Percentiles rank a stretch among this genome's conserved stretches.
Conservation (phyloP, 495 filamentous ascomycete genomes). For the Cetradonia linearis region DNA sequence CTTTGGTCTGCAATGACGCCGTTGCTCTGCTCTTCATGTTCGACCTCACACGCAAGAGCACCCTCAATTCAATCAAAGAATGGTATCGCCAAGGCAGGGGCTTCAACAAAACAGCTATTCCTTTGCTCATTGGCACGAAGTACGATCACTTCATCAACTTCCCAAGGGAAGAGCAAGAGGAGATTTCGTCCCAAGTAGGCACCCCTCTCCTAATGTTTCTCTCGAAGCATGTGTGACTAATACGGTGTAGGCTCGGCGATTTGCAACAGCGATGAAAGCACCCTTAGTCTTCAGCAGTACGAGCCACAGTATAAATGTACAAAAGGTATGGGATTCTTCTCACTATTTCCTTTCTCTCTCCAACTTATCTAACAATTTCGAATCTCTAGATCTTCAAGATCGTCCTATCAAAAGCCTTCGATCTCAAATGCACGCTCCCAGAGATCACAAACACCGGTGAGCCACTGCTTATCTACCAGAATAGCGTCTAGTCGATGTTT, state of each 20-base stretch:
- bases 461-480: conserved; percentile 88
- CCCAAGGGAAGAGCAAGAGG: conserved; percentile 91
- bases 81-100: conserved; percentile 97
- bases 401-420: conserved; percentile 94
- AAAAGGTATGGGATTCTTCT: conserved; percentile 58
- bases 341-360: background rate
- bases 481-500: conserved; percentile 33
- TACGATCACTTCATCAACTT: conserved; percentile 99
- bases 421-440: conserved; percentile 96
- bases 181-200: conserved; percentile 85
- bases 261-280: conserved; percentile 96
- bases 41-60: conserved; percentile 94
- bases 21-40: conserved; percentile 99
- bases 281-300: conserved; percentile 96
- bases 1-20: conserved; percentile 95
- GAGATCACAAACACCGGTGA: conserved; percentile 97
- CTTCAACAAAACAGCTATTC: conserved; percentile 99
- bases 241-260: conserved; percentile 65
- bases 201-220: background rate
- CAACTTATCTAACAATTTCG: conserved; percentile 21
- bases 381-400: conserved; percentile 89
- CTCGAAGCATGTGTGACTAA: conserved; percentile 11
- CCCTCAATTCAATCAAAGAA: conserved; percentile 96
- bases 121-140: conserved; percentile 92
- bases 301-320: conserved; percentile 97